Evolutionary conservation across 164 flowering plant genomes (phyloP).

Genomic region (Chloranthus sessilifolius): DNA sequence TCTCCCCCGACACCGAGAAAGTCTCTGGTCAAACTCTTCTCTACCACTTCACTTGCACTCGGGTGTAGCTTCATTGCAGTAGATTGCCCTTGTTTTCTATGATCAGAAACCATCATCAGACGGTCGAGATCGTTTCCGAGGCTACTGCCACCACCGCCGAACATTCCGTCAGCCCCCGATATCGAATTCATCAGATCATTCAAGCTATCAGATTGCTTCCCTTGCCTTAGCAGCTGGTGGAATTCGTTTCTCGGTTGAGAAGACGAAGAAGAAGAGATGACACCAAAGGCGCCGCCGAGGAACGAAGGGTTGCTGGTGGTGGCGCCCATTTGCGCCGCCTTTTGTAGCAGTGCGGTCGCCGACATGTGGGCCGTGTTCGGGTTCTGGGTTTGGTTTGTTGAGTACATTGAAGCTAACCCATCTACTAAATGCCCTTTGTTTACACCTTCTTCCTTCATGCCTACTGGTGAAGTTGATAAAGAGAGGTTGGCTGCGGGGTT

Average conservation of each 20-base stretch:
- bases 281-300: slow-evolving; percentile 20
- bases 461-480: slow-evolving; percentile 8
- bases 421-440: slow-evolving; percentile 17
- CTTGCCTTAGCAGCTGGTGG: slow-evolving; percentile 18
- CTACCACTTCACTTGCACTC: slow-evolving; percentile 14
- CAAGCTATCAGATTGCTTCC: slow-evolving; percentile 15
- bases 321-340: slow-evolving; percentile 79
- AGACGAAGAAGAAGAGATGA: slow-evolving; percentile 22
- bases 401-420: slow-evolving; percentile 18
- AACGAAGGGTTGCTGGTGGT: slow-evolving; percentile 35
- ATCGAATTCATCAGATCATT: slow-evolving; percentile 12
- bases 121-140: slow-evolving; percentile 5
- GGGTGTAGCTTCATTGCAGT: not conserved
- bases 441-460: slow-evolving; percentile 25
- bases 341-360: slow-evolving; percentile 68
- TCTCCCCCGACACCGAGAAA: slow-evolving; percentile 57
- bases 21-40: slow-evolving; percentile 44
- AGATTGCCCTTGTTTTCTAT: slow-evolving; percentile 7
- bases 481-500: slow-evolving; percentile 19
- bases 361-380: slow-evolving; percentile 34
- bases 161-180: not conserved
- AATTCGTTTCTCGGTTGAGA: slow-evolving; percentile 8
- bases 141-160: too few species aligned
- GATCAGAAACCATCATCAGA: slow-evolving; percentile 13
- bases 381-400: slow-evolving; percentile 7